phyloP scores from a whole-genome alignment of 2,329 filamentous ascomycete genomes.

The Biscogniauxia sp. region DNA sequence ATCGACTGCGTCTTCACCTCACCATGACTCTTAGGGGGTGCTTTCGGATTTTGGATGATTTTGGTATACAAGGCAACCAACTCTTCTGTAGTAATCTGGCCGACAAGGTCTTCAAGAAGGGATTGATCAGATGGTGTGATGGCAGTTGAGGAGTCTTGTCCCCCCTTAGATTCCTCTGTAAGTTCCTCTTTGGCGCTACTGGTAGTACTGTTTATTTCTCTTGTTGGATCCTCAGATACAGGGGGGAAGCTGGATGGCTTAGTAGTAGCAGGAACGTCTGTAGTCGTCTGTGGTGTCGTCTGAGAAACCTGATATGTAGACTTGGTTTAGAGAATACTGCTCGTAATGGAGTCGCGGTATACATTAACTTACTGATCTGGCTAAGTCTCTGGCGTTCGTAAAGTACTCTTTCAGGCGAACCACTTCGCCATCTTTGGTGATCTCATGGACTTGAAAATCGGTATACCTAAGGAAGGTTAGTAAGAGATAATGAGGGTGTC shows the following conservation, averaged over 20 bases:
- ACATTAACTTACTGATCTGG: constrained; percentile 22
- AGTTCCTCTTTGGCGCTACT: neutral
- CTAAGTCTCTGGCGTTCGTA: constrained; percentile 26
- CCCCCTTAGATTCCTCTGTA: constrained; percentile 6
- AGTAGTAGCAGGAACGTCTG: neutral
- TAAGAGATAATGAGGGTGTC: constrained; percentile 1
- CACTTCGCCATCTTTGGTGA: constrained; percentile 71
- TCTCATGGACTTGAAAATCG: constrained; percentile 91
- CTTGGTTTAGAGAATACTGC: too few species aligned
- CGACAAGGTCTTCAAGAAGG: constrained; percentile 23
- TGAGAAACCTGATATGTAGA: neutral
- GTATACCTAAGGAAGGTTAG: constrained; percentile 60
- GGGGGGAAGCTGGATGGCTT: neutral
- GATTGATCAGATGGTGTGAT: constrained; percentile 21
- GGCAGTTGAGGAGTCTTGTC: constrained; percentile 3
- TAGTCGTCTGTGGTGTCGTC: neutral
- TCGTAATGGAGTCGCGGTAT: neutral
- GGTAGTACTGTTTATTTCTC: neutral
- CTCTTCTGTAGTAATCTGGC: constrained; percentile 21
- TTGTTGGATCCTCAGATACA: neutral
- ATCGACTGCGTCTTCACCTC: constrained; percentile 28
- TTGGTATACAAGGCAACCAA: constrained; percentile 25
- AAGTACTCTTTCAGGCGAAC: constrained; percentile 63
- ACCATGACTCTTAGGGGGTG: constrained; percentile 15
- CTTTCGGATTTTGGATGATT: constrained; percentile 20